Base-by-base conservation (phyloP, 345 rosid genomes). In the Hypericum androsaemum region DNA sequence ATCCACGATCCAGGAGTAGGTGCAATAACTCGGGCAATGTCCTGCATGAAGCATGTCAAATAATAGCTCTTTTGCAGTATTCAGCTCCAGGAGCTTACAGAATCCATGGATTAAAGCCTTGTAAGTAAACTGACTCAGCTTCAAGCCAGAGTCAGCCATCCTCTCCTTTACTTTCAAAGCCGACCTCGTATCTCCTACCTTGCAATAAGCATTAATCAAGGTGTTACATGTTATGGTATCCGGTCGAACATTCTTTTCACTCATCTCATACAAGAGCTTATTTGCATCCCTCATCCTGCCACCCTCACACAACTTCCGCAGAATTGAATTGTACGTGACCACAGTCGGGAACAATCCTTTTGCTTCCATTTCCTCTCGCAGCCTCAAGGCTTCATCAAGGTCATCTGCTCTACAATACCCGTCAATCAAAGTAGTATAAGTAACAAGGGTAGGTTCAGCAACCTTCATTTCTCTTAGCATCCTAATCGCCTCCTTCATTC, bases 141-240 rank as follows among this genome's bases (percentile, higher is more conserved):
- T 80, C 57, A 87, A 64, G 47, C 95, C 98, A 28, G 95, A 76
- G 55, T 76, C 92, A 16, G 73, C 42, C 96, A 90, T 87, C 77
- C 75, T 82, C 61, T 64, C 69, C 77, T 80, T 84, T 66, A 87
- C 87, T 69, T 79, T 90, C 72, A 87, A 65, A 35, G 96, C 95
- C 32, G 98, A 90, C 22, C 52, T 66, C 81, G 77, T 72, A 56
- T 90, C 96, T 47, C 86, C 82, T 39, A 84, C 72, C 74, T 90
- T 90, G 65, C 92, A 73, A 62, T 90, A 87, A 7, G 95, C 96
- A 51, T 87, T 90, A 44, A 84, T 82, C 75, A 90, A 71, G 13
- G 95, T 87, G 62, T 87, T 90, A 70, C 95, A 90, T 0, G 98
- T 90, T 41, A 84, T 57, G 59, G 77, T 87, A 68, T 90, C 96